Conservation (phyloP, 148 eudicot species). For the Nepenthes mirabilis region DNA sequence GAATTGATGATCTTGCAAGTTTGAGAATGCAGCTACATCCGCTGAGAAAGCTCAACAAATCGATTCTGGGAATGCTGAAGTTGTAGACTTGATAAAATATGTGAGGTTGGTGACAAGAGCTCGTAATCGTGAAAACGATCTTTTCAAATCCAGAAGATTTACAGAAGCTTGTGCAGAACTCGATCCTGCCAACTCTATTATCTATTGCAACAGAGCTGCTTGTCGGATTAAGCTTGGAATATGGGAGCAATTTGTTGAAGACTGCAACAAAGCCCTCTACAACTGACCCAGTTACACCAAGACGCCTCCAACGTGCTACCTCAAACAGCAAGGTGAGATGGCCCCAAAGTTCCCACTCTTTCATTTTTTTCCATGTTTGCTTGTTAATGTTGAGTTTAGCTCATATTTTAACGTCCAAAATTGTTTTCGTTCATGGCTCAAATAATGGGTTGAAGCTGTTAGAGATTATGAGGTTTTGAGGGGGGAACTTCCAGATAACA, state of each 20-base stretch:
- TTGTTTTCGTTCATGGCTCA: slow-evolving; percentile 36
- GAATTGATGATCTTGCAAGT: slow-evolving; percentile 55
- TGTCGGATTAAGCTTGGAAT: slow-evolving; percentile 79
- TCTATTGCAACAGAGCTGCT: slow-evolving; percentile 90
- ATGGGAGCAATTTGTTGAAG: slow-evolving; percentile 73
- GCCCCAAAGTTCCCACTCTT: too few species aligned
- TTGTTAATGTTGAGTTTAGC: too few species aligned
- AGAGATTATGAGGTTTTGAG: slow-evolving; percentile 76
- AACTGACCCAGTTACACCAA: slow-evolving; percentile 70
- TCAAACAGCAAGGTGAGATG: slow-evolving; percentile 41
- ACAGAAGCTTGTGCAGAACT: slow-evolving; percentile 83
- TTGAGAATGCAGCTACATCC: slow-evolving; percentile 56
- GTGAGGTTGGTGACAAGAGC: slow-evolving; percentile 62
- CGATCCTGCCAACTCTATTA: slow-evolving; percentile 71
- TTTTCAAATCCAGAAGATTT: slow-evolving; percentile 63
- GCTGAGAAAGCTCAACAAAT: slow-evolving; percentile 57
- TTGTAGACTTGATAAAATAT: slow-evolving; percentile 35
- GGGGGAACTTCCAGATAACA: slow-evolving; percentile 22
- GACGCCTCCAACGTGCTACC: slow-evolving; percentile 86
- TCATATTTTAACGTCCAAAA: too few species aligned
- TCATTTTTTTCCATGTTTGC: too few species aligned
- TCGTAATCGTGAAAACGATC: slow-evolving; percentile 83
- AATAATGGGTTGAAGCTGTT: slow-evolving; percentile 74
- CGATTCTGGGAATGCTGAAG: slow-evolving; percentile 51
- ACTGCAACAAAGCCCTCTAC: slow-evolving; percentile 71